Evolutionary conservation across 306 rosid genomes (phyloP), one percentile per base, ranked within the genome.

Genomic region (Vigna angularis): DNA sequence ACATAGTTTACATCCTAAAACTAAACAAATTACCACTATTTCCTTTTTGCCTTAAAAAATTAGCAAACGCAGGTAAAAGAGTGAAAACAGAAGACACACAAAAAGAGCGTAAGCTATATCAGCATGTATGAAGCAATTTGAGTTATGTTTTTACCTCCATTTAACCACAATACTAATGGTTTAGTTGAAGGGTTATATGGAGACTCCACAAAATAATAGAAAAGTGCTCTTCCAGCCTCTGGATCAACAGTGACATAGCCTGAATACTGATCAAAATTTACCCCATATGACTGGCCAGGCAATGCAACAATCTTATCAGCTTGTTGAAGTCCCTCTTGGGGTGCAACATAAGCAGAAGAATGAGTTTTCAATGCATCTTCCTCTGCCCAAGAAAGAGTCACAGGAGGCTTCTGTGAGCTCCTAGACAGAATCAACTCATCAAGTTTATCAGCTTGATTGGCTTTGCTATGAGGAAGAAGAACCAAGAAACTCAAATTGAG

Each of bases 141-240:
- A 51, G 72, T 11, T 45, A 22, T 15, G n/a, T 58, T 55, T 14
- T 38, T 64, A 90, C 96, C 96, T 85, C 93, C 96, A 78, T 88
- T 90, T 34, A 88, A 73, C 96, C 96, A 90, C 59, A 90, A 66
- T 1, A 88, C 81, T 34, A 87, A 62, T 36, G 96, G 93, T 4
- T 82, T 85, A 10, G 86, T 47, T 3, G 85, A 57, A 80, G 90
- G 59, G 44, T 65, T 10, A 9, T 74, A 32, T 3, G 92, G 77
- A 6, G 95, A 85, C 85, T 88, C 89, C 12, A 77, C 95, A 65
- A 90, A 85, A 58, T 88, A 90, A 70, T 87, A 88, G 86, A 88
- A 90, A 76, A 87, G 84, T n/a, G 81, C 84, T 66, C 84, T 85
- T 26, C 87, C 90, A 56, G 90, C 81, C 1, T 17, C 9, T 3